These are phyloP conservation scores for Fraxinus greggii DNA, from an alignment of 305 asterid genomes.

Conservation along the genomic window DNA sequence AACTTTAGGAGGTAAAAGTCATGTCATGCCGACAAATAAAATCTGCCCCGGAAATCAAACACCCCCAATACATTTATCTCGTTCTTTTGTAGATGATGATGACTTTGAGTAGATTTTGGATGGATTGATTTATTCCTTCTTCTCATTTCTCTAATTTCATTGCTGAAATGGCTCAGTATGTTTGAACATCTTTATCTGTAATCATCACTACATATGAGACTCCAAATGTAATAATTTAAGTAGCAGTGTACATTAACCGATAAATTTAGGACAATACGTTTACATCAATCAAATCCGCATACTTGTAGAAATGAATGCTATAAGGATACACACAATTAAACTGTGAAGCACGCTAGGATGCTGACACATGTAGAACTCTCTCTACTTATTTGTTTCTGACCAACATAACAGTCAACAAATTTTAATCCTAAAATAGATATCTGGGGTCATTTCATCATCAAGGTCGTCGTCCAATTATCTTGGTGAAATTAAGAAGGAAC, in stretches of 20 bases:
- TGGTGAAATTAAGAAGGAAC: background rate
- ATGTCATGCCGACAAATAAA: slow-evolving; percentile 28
- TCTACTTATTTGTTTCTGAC: background rate
- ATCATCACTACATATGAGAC: background rate
- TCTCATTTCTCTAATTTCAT: slow-evolving; percentile 7
- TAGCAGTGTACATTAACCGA: background rate
- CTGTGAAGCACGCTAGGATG: background rate
- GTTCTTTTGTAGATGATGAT: slow-evolving; percentile 44
- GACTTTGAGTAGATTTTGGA: slow-evolving; percentile 55
- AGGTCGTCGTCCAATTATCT: background rate
- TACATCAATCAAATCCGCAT: background rate
- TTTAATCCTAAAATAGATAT: background rate
- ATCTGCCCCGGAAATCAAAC: slow-evolving; percentile 37
- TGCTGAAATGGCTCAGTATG: background rate
- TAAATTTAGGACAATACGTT: background rate
- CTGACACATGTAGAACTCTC: background rate
- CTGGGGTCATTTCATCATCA: background rate
- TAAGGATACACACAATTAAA: background rate
- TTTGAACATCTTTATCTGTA: background rate
- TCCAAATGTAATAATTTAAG: background rate
- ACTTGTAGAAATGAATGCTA: background rate
- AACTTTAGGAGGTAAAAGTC: slow-evolving; percentile 47
- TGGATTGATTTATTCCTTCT: slow-evolving; percentile 3
- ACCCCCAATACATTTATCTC: slow-evolving; percentile 46
- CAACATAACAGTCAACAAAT: background rate